Evolutionary conservation across 164 flowering plant species (phyloP).

Genomic region (Paratinospora sagittata): DNA sequence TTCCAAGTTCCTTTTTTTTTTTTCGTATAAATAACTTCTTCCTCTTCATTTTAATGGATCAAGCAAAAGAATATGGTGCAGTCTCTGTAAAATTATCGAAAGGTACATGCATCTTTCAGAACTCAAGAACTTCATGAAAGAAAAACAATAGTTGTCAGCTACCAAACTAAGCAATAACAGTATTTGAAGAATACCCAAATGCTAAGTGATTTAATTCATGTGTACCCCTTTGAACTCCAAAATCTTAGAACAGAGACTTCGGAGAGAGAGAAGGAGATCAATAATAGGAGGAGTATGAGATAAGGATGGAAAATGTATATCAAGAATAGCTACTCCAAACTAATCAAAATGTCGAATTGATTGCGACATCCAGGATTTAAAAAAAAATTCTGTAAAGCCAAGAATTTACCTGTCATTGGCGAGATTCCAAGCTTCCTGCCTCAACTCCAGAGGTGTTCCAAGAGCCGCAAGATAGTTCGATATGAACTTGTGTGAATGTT

Average conservation of each 20-base stretch:
- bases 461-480: conserved; percentile 87
- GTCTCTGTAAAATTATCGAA: too few species aligned
- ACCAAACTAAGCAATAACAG: neutral
- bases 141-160: too few species aligned
- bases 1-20: too few species aligned
- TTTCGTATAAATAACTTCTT: too few species aligned
- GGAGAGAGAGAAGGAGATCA: neutral
- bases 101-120: too few species aligned
- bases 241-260: neutral
- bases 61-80: too few species aligned
- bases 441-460: conserved; percentile 61
- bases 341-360: neutral
- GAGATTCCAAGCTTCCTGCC: conserved; percentile 97
- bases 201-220: neutral
- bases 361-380: neutral
- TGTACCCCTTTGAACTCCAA: neutral
- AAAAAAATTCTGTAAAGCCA: neutral
- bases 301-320: neutral
- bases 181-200: neutral
- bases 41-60: too few species aligned
- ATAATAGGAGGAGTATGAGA: neutral
- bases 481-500: conserved; percentile 96
- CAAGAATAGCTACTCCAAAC: neutral
- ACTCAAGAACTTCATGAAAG: too few species aligned
- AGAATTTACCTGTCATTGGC: conserved; percentile 86